phyloP scores from a whole-genome alignment of 257 asterid species.

The Eustoma russellianum region DNA sequence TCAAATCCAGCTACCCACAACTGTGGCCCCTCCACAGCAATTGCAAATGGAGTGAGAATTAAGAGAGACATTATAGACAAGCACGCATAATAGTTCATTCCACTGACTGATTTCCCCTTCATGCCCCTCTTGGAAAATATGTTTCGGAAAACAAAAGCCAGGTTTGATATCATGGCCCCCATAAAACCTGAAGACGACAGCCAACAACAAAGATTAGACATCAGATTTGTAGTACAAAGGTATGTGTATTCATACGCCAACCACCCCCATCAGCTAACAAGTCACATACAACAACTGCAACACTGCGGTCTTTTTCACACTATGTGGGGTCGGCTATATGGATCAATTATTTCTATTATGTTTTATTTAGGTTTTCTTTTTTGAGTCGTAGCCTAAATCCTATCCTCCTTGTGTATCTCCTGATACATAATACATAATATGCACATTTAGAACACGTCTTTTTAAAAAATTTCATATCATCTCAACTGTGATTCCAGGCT shows the following conservation, averaged over 20 bases:
- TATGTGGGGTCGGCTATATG: too few species aligned
- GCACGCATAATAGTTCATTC: constrained; percentile 98
- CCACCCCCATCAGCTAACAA: neutral
- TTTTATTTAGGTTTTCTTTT: too few species aligned
- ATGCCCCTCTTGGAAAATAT: constrained; percentile 97
- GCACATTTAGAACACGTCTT: too few species aligned
- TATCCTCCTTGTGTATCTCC: too few species aligned
- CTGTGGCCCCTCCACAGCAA: constrained; percentile 98
- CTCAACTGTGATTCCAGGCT: too few species aligned
- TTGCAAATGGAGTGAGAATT: constrained; percentile 83
- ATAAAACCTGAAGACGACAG: constrained; percentile 69
- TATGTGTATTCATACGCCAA: neutral
- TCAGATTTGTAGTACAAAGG: constrained; percentile 7
- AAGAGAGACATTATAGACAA: constrained; percentile 72
- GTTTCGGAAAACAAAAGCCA: constrained; percentile 94
- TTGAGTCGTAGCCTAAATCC: too few species aligned
- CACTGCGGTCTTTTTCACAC: too few species aligned
- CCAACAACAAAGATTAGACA: constrained; percentile 25
- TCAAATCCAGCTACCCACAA: constrained; percentile 76
- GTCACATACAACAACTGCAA: too few species aligned
- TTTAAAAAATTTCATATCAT: too few species aligned
- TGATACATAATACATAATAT: too few species aligned
- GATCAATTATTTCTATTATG: too few species aligned
- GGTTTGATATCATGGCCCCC: constrained; percentile 98
- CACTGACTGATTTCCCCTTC: constrained; percentile 93